Evolutionary conservation across 768 basidiomycete species (phyloP).

Genomic region (Boletus insuetus): DNA sequence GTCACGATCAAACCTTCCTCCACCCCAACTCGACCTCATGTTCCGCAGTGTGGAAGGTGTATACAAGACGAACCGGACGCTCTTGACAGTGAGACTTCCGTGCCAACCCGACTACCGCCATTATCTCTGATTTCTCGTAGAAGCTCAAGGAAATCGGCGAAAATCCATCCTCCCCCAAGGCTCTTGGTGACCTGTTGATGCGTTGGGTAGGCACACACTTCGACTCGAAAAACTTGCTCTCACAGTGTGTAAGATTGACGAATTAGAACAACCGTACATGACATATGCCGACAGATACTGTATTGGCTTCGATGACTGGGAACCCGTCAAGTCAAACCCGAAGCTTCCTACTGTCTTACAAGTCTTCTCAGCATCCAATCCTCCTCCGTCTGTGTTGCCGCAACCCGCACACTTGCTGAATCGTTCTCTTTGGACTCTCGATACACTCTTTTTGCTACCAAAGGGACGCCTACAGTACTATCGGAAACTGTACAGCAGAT

Average conservation of each 20-base stretch:
- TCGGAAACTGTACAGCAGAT: slow-evolving; percentile 79
- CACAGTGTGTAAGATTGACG: slow-evolving; percentile 67
- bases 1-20: slow-evolving; percentile 93
- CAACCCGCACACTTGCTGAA: slow-evolving; percentile 35
- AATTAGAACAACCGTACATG: slow-evolving; percentile 84
- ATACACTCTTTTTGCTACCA: slow-evolving; percentile 85
- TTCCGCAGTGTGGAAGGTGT: slow-evolving; percentile 91
- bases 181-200: slow-evolving; percentile 93
- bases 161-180: slow-evolving; percentile 89
- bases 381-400: slow-evolving; percentile 48
- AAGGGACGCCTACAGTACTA: slow-evolving; percentile 86
- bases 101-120: neutral
- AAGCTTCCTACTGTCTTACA: slow-evolving; percentile 66
- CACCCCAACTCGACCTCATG: slow-evolving; percentile 87
- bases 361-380: slow-evolving; percentile 62
- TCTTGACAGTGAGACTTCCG: slow-evolving; percentile 56
- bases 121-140: slow-evolving; percentile 41
- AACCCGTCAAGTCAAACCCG: slow-evolving; percentile 72
- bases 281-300: slow-evolving; percentile 72
- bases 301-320: slow-evolving; percentile 80
- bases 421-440: slow-evolving; percentile 71
- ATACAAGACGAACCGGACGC: slow-evolving; percentile 84
- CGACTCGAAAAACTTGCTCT: slow-evolving; percentile 14
- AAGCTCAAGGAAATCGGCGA: slow-evolving; percentile 93
- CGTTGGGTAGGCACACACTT: slow-evolving; percentile 72